A percentile compares a stretch with the other conserved stretches of the same genome.
phyloP scores from a whole-genome alignment of 805 yeast genomes.

The Ogataea polymorpha region DNA sequence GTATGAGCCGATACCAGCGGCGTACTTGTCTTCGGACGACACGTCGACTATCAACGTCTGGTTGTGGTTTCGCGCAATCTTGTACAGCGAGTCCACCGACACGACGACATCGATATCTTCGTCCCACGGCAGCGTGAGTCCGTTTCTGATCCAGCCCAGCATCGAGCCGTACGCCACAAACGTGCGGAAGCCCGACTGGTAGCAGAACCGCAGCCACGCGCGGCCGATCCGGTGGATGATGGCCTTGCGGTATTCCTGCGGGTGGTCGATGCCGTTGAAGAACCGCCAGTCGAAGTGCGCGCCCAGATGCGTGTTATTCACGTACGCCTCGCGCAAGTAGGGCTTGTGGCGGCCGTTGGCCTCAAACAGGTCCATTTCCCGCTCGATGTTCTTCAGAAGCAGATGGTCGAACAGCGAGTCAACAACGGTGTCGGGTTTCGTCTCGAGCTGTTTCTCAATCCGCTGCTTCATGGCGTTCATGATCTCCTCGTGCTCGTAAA shows the following conservation, averaged over 20 bases:
- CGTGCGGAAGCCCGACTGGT: slow-evolving; percentile 43
- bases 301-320: slow-evolving; percentile 23
- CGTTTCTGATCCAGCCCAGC: slow-evolving; percentile 64
- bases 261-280: slow-evolving; percentile 44
- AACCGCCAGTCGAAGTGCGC: slow-evolving; percentile 54
- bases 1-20: slow-evolving; percentile 55
- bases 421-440: slow-evolving; percentile 4
- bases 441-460: slow-evolving; percentile 1
- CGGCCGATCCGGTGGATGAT: slow-evolving; percentile 46
- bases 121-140: slow-evolving; percentile 64
- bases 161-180: slow-evolving; percentile 70
- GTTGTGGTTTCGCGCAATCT: slow-evolving; percentile 46
- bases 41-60: slow-evolving; percentile 47
- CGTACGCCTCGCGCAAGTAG: slow-evolving; percentile 38
- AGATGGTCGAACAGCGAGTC: slow-evolving; percentile 19
- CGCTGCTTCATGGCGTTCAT: slow-evolving; percentile 16
- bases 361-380: slow-evolving; percentile 16
- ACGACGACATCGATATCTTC: slow-evolving; percentile 64
- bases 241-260: slow-evolving; percentile 38
- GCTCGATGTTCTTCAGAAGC: slow-evolving; percentile 18
- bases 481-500: slow-evolving; percentile 22
- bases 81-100: slow-evolving; percentile 46
- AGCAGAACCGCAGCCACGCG: slow-evolving; percentile 49
- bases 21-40: slow-evolving; percentile 26
- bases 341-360: slow-evolving; percentile 20